Base-by-base conservation (phyloP, 768 basidiomycete species). In the Lentinus brumalis region DNA sequence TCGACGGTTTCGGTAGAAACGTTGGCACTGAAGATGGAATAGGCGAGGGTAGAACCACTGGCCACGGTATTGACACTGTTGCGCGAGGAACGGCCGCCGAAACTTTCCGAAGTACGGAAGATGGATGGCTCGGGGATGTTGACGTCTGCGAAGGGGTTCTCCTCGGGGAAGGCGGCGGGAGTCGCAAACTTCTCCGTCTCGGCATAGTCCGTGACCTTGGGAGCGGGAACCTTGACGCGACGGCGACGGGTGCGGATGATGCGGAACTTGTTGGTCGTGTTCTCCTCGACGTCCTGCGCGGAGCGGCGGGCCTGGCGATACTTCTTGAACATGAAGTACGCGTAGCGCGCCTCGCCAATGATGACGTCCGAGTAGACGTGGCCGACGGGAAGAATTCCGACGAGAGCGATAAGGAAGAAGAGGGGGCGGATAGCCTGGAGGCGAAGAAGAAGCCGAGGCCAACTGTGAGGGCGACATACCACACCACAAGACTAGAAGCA, bases 371-470 rank as follows among this genome's bases (percentile, higher is more conserved):
- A 44, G 54, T 65, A 65, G 5, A 39, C 42, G 10, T 65, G 58
- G 41, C 9, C 12, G n/a, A 45, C 3, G 41, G 35, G 53, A 35
- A 49, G 14, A 21, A 62, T 2, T 9, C 60, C 60, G 31, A 59
- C 31, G 39, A 56, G 29, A 18, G 53, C 49, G 10, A 60, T 39
- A 39, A 57, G 16, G 60, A 62, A 67, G n/a, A 67, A 46, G 14
- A 40, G 12, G 9, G 60, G 15, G 47, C 50, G 29, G 60, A 39
- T 50, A 69, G 62, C 42, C 52, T 46, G 26, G 57, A 41, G 54
- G 46, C 63, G 32, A 66, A 47, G 57, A 62, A 62, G 50, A 65
- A 69, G n/a, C 54, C 58, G 58, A 65, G 38, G 14, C 60, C 59
- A 29, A 63, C 14, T 47, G 59, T 41, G 38, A 67, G 57, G 18